A percentile compares a stretch with the other conserved stretches of the same genome.
Conservation (phyloP, 2,329 filamentous ascomycete species). For the Colletotrichum sp. region DNA sequence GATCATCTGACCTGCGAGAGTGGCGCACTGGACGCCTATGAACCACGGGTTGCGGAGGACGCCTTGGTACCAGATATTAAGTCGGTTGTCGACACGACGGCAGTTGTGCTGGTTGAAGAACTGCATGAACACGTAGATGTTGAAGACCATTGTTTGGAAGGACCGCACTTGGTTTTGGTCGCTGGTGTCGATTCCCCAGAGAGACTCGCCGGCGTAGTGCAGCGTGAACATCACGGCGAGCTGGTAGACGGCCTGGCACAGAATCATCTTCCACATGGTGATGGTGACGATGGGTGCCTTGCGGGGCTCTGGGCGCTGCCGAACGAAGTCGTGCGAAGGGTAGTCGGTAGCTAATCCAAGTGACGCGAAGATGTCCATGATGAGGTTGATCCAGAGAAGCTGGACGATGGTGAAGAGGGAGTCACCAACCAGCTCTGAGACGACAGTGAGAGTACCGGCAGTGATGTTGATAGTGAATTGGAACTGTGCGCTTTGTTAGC, state of each 20-base stretch:
- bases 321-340: conserved; percentile 37
- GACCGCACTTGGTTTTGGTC: conserved; percentile 28
- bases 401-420: conserved; percentile 63
- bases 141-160: conserved; percentile 77
- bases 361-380: conserved; percentile 65
- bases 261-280: conserved; percentile 86
- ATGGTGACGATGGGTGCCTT: conserved; percentile 58
- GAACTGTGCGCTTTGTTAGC: conserved; percentile 39
- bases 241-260: conserved; percentile 76
- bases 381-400: conserved; percentile 65
- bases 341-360: conserved; percentile 51
- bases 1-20: conserved; percentile 72
- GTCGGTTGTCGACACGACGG: conserved; percentile 79
- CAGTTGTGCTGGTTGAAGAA: conserved; percentile 89
- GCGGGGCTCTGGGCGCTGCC: conserved; percentile 32
- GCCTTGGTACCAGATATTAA: conserved; percentile 81
- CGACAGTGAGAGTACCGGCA: conserved; percentile 62
- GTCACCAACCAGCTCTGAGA: conserved; percentile 57
- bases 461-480: conserved; percentile 68
- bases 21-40: conserved; percentile 69
- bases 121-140: conserved; percentile 89
- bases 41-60: conserved; percentile 80
- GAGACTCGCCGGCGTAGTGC: conserved; percentile 60
- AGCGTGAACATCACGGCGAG: conserved; percentile 68
- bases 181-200: conserved; percentile 36